phyloP scores from a whole-genome alignment of 768 basidiomycete genomes.

The Psilocybe tampanensis region DNA sequence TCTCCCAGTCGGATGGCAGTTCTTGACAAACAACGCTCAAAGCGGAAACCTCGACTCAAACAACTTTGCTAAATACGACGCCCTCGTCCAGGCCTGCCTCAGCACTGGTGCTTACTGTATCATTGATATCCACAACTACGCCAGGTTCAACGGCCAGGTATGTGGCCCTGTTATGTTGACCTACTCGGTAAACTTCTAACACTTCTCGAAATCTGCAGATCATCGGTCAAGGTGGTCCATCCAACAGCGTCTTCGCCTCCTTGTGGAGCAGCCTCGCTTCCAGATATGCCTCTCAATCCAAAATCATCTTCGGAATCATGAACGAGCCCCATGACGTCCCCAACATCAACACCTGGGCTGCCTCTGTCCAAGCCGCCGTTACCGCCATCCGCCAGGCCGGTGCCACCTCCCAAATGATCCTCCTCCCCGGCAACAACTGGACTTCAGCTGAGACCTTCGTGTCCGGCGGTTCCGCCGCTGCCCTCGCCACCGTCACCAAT shows the following conservation, averaged over 20 bases:
- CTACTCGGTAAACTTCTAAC: not conserved
- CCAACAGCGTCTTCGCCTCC: slow-evolving; percentile 52
- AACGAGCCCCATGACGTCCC: slow-evolving; percentile 67
- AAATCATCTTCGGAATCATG: slow-evolving; percentile 56
- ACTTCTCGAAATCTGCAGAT: slow-evolving; percentile 37
- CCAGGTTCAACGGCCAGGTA: slow-evolving; percentile 51
- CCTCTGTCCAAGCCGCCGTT: slow-evolving; percentile 58
- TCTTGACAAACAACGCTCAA: slow-evolving; percentile 38
- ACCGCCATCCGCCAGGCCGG: slow-evolving; percentile 62
- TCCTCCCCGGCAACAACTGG: slow-evolving; percentile 62
- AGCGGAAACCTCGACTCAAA: slow-evolving; percentile 42
- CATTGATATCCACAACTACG: slow-evolving; percentile 66
- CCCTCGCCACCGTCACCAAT: slow-evolving; percentile 46
- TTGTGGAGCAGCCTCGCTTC: slow-evolving; percentile 56
- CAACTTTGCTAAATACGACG: slow-evolving; percentile 53
- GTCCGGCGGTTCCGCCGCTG: slow-evolving; percentile 50
- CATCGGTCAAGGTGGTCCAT: slow-evolving; percentile 65
- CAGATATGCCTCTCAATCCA: slow-evolving; percentile 43
- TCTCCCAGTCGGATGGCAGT: slow-evolving; percentile 65
- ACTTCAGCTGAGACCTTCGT: slow-evolving; percentile 54
- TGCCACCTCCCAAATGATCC: slow-evolving; percentile 56
- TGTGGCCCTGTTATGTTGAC: slow-evolving; percentile 4
- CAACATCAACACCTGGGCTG: slow-evolving; percentile 49
- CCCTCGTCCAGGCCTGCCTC: slow-evolving; percentile 51
- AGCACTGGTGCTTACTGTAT: slow-evolving; percentile 52